A percentile compares a stretch with the other conserved stretches of the same genome.
Evolutionary conservation across 2,329 filamentous ascomycete genomes (phyloP).

Genomic region (Aureobasidium namibiae): DNA sequence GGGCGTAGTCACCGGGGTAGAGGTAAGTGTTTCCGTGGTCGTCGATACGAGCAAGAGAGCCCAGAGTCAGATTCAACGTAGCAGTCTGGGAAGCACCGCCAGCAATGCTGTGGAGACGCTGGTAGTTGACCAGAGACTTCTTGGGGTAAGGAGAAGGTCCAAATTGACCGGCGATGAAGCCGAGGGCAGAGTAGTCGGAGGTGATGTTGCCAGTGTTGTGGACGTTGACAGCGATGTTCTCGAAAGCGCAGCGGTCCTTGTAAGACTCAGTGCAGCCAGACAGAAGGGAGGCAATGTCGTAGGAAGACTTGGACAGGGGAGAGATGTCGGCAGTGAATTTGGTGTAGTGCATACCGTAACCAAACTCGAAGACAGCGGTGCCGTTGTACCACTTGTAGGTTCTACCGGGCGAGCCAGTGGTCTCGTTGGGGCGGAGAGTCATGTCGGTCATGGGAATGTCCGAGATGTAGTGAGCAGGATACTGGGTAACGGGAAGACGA

Average conservation of each 20-base stretch:
- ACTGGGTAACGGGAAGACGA: constrained; percentile 48
- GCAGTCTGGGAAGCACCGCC: constrained; percentile 22
- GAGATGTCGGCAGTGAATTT: constrained; percentile 34
- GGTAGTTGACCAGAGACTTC: constrained; percentile 46
- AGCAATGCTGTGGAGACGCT: constrained; percentile 30
- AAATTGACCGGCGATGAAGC: constrained; percentile 42
- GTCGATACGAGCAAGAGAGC: constrained; percentile 42
- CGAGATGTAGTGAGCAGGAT: constrained; percentile 44
- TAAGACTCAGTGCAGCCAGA: constrained; percentile 29
- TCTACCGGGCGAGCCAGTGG: constrained; percentile 38
- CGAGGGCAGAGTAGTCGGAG: constrained; percentile 47
- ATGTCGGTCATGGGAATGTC: constrained; percentile 49
- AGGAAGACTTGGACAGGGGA: constrained; percentile 14
- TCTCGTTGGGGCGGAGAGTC: constrained; percentile 40
- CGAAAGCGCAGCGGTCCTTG: constrained; percentile 37
- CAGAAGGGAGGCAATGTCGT: constrained; percentile 31
- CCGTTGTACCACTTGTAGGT: constrained; percentile 53
- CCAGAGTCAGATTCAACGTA: constrained; percentile 38
- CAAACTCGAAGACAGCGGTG: constrained; percentile 45
- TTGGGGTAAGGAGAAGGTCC: constrained; percentile 44
- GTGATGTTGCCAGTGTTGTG: constrained; percentile 38
- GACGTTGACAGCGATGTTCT: constrained; percentile 36
- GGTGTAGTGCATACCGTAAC: constrained; percentile 52
- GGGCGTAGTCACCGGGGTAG: constrained; percentile 45
- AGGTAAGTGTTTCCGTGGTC: constrained; percentile 43